phyloP scores from a whole-genome alignment of 2,329 filamentous ascomycete genomes.

The Ophioceras dolichostomum region DNA sequence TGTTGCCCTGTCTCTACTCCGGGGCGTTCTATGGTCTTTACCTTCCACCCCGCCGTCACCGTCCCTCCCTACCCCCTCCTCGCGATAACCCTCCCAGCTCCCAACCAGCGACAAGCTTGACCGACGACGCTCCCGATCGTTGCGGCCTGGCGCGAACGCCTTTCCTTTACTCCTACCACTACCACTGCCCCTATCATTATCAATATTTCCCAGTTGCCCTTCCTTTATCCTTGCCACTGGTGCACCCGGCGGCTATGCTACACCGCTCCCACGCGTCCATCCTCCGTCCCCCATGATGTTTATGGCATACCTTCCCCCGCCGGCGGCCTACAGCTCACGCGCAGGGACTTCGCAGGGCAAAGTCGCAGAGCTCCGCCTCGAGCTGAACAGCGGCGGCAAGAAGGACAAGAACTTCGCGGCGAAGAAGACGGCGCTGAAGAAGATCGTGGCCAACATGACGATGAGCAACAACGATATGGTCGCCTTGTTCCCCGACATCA shows the following conservation, averaged over 20 bases:
- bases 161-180: constrained; percentile 2
- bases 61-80: no score
- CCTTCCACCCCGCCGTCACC: no score
- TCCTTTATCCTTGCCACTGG: neutral
- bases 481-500: constrained; percentile 87
- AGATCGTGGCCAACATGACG: constrained; percentile 99
- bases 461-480: constrained; percentile 99
- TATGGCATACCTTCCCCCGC: constrained; percentile 37
- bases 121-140: no score
- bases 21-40: no score
- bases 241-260: neutral
- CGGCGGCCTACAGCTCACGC: constrained; percentile 27
- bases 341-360: constrained; percentile 74
- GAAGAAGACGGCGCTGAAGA: constrained; percentile 98
- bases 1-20: no score
- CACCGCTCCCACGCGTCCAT: neutral
- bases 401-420: constrained; percentile 94
- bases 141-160: no score
- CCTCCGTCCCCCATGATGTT: constrained; percentile 30
- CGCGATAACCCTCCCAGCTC: no score
- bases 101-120: no score
- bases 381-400: constrained; percentile 85
- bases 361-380: constrained; percentile 89
- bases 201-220: neutral
- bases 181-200: neutral